Percentiles rank a stretch among this genome's conserved stretches.
Evolutionary conservation across 257 asterid species (phyloP).

Genomic region (Salvia rosmarinus): DNA sequence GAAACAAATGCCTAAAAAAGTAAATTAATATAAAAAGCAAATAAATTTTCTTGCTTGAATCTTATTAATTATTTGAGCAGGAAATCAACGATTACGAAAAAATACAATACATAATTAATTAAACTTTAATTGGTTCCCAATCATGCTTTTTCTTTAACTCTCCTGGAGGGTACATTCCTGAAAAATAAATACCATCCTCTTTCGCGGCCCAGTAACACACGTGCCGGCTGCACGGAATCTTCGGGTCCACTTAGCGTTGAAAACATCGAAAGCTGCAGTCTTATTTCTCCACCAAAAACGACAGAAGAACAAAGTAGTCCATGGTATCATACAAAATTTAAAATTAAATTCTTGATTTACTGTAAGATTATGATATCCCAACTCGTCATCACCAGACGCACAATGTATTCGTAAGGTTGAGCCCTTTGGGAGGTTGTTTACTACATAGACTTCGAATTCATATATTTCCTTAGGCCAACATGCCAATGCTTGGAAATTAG

Average conservation of each 20-base stretch:
- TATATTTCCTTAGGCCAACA: not conserved
- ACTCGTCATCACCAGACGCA: slow-evolving; percentile 21
- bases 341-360: not conserved
- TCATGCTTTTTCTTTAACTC: not conserved
- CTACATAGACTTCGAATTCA: not conserved
- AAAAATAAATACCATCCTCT: slow-evolving; percentile 12
- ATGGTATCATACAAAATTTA: not conserved
- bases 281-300: slow-evolving; percentile 6
- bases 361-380: slow-evolving; percentile 12
- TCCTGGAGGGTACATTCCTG: not conserved
- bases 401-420: slow-evolving; percentile 1
- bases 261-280: slow-evolving; percentile 21
- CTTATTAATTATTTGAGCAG: too few species aligned
- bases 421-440: slow-evolving; percentile 20
- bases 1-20: too few species aligned
- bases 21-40: too few species aligned
- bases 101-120: not conserved
- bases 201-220: not conserved
- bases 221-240: not conserved
- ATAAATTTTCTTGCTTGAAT: too few species aligned
- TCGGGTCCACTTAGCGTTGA: slow-evolving; percentile 6
- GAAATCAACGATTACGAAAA: too few species aligned
- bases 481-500: not conserved
- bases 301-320: slow-evolving; percentile 21
- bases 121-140: not conserved